Evolutionary conservation across 78 protist species (phyloP).

Genomic region (Emiliania huxleyi): DNA sequence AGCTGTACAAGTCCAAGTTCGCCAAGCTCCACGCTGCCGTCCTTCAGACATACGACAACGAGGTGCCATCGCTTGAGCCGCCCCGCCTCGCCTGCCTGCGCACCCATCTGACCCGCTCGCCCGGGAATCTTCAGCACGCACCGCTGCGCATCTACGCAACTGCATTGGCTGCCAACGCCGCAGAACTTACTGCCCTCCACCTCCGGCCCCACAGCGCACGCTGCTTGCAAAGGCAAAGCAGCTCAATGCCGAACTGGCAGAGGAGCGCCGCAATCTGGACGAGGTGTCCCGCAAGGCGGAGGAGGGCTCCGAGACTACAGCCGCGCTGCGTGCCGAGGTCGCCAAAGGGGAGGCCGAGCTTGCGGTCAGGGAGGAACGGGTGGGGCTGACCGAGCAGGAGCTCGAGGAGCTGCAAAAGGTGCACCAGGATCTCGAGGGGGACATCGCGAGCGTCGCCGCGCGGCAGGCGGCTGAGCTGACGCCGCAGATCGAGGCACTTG

Average conservation of each 20-base stretch:
- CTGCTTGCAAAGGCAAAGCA: slow-evolving; percentile 42
- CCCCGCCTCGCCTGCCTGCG: too few relatives aligned
- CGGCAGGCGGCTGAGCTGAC: neutral
- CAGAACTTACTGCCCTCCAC: too few relatives aligned
- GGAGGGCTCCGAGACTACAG: neutral
- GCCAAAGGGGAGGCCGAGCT: slow-evolving; percentile 35
- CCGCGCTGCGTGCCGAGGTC: slow-evolving; percentile 2
- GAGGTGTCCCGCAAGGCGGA: neutral
- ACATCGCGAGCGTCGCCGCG: neutral
- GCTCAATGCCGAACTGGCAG: slow-evolving; percentile 5
- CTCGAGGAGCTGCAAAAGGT: neutral
- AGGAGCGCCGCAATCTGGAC: neutral
- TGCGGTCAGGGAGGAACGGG: slow-evolving; percentile 36
- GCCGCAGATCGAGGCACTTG: slow-evolving; percentile 7
- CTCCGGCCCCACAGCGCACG: too few relatives aligned
- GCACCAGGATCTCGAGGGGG: neutral
- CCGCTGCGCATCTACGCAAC: too few relatives aligned
- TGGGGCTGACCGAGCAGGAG: slow-evolving; percentile 19
- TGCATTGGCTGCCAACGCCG: too few relatives aligned
- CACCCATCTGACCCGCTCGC: too few relatives aligned
- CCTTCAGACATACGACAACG: slow-evolving; percentile 50
- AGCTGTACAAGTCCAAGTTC: slow-evolving; percentile 45
- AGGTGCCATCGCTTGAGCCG: too few relatives aligned
- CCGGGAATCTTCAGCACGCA: too few relatives aligned
- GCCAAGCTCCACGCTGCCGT: slow-evolving; percentile 49